phyloP scores from a whole-genome alignment of 345 rosid genomes.

The Linum usitatissimum region DNA sequence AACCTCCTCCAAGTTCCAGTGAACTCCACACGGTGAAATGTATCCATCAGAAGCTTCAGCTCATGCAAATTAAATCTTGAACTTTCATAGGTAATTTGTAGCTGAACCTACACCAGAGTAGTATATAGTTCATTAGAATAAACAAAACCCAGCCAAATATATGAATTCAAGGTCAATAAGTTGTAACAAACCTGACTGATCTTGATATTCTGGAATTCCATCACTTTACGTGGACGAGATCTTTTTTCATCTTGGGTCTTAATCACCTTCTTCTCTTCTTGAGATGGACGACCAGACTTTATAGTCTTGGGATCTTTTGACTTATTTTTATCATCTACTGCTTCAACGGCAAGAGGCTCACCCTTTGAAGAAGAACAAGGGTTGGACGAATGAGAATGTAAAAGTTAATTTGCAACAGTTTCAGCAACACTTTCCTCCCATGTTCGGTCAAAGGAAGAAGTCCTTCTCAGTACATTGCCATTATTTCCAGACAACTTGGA shows the following conservation, averaged over 20 bases:
- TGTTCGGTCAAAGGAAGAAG: constrained; percentile 76
- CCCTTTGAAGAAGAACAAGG: constrained; percentile 32
- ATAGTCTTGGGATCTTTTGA: constrained; percentile 45
- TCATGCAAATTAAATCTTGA: constrained; percentile 93
- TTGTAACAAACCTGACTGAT: constrained; percentile 71
- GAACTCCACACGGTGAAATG: constrained; percentile 75
- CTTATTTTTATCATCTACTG: constrained; percentile 61
- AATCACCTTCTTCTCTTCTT: constrained; percentile 82
- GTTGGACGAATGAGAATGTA: constrained; percentile 40
- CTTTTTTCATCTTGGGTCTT: constrained; percentile 78
- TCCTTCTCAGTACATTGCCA: constrained; percentile 60
- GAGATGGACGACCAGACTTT: constrained; percentile 72
- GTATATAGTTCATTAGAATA: not conserved
- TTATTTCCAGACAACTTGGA: constrained; percentile 41
- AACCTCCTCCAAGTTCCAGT: constrained; percentile 95
- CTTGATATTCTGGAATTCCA: constrained; percentile 87
- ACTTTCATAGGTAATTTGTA: constrained; percentile 82
- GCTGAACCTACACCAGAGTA: constrained; percentile 53
- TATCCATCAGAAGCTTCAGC: constrained; percentile 93
- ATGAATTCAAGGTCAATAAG: not conserved
- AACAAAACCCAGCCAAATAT: constrained; percentile 2
- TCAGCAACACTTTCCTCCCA: constrained; percentile 95
- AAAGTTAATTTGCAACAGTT: constrained; percentile 75
- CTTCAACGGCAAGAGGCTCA: constrained; percentile 42
- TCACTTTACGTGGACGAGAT: constrained; percentile 74